A percentile compares a stretch with the other conserved stretches of the same genome.
Evolutionary conservation across 192 early-diverging fungal genomes (phyloP).

Genomic region (Coemansia sp.): DNA sequence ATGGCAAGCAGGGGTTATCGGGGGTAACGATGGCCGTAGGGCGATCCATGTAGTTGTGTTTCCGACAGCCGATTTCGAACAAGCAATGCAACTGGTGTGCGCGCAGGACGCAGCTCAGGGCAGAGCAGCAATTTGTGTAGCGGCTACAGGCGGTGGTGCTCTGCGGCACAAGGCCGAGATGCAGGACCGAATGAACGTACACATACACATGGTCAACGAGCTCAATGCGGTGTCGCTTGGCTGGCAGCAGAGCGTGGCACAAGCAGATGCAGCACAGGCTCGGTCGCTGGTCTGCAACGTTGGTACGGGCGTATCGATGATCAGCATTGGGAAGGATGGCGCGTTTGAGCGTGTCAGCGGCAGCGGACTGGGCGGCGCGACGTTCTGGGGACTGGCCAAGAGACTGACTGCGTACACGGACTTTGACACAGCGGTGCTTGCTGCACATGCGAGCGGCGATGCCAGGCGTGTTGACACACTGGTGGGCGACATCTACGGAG

Average conservation of each 20-base stretch:
- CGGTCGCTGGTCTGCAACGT: slow-evolving; percentile 43
- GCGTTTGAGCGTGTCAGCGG: slow-evolving; percentile 41
- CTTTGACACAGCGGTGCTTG: slow-evolving; percentile 30
- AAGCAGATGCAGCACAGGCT: slow-evolving; percentile 1
- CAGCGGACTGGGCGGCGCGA: slow-evolving; percentile 48
- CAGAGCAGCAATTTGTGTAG: slow-evolving; percentile 3
- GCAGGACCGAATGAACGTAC: slow-evolving; percentile 17
- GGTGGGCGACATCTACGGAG: slow-evolving; percentile 51
- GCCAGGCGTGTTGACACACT: slow-evolving; percentile 36
- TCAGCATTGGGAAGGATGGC: slow-evolving; percentile 12
- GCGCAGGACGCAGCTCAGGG: neutral
- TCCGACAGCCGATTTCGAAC: slow-evolving; percentile 20
- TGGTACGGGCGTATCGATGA: slow-evolving; percentile 49
- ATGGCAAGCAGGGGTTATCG: slow-evolving; percentile 3
- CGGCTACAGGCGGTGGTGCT: slow-evolving; percentile 45
- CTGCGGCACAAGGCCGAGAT: slow-evolving; percentile 18
- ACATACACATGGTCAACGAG: slow-evolving; percentile 28
- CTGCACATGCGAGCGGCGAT: slow-evolving; percentile 12
- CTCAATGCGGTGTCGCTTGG: slow-evolving; percentile 28
- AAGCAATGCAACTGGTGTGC: slow-evolving; percentile 12
- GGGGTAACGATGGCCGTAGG: neutral
- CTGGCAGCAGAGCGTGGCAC: slow-evolving; percentile 9
- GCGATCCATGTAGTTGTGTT: slow-evolving; percentile 6
- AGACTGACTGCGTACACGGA: slow-evolving; percentile 32
- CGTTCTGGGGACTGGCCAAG: slow-evolving; percentile 46